Base-by-base conservation (phyloP, 129 eudicot species). In the Chrysanthemum makinoi region DNA sequence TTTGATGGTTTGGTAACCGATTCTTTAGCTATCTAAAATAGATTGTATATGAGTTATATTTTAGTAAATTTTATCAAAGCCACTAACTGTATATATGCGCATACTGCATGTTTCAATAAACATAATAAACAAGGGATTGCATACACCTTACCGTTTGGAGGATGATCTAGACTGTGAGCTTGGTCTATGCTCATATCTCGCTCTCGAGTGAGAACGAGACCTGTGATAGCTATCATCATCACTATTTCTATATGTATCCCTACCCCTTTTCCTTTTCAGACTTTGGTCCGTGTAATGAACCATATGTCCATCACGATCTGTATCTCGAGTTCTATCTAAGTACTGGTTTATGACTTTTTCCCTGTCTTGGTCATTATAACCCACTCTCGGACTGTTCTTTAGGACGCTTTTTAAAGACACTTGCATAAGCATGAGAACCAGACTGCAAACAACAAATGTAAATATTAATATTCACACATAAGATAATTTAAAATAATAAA, bases 131-230 rank as follows among this genome's bases (percentile, higher is more conserved):
- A 59, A 52, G 26, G 15, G 18, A 28, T 16, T 10, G 30, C 54
- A 43, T 33, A 66, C 16, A 47, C 60, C 30, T 30, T 53, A 89
- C 98, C 99, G 90, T 77, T 95, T 95, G n/a, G 99, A 94, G 67
- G 91, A 91, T 22, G 96, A 89, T 76, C 98, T 92, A 69, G 92
- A 87, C 12, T 91, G 82, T 8, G 98, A 92, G 60, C 88, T 87
- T 53, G 97, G 89, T 69, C 88, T 86, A 78, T 55, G 95, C 78
- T 90, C 94, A 55, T 97, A 94, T 82, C 79, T 86, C 47, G 80
- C 84, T 80, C 85, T 86, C 19, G 96, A 88, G 56, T 72, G 88
- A 76, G 97, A 93, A 48, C 87, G 80, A 64, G 98, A 87, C 65
- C 91, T 79, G 78, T 77, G 73, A 77, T 84, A 64, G 72, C 90